These are phyloP conservation scores for Drechslerella dactyloides DNA, from an alignment of 2,329 filamentous ascomycete genomes.

Conservation along the genomic window DNA sequence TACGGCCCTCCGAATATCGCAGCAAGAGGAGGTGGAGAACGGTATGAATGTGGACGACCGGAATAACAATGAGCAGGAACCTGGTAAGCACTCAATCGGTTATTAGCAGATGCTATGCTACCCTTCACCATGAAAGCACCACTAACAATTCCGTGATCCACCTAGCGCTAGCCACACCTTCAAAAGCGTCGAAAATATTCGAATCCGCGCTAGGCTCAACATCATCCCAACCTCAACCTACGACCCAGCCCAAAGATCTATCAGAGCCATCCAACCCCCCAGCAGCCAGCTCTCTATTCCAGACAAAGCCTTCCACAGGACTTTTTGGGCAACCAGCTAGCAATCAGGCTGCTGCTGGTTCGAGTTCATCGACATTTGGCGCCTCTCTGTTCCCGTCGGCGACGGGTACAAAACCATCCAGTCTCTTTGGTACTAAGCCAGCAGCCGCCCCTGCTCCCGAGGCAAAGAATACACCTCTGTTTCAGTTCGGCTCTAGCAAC, in stretches of 20 bases:
- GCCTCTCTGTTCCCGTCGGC: conserved; percentile 16
- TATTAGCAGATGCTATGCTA: not conserved
- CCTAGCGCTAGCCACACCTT: conserved; percentile 8
- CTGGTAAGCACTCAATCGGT: conserved; percentile 9
- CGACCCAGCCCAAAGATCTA: not conserved
- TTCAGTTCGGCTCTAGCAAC: conserved; percentile 23
- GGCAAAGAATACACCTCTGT: conserved; percentile 10
- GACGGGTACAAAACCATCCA: conserved; percentile 16
- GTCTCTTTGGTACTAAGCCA: conserved; percentile 23
- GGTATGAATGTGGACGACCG: conserved; percentile 15
- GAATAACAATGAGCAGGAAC: not conserved
- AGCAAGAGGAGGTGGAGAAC: conserved; percentile 19
- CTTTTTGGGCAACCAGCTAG: conserved; percentile 12
- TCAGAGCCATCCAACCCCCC: not conserved
- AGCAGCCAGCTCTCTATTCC: conserved; percentile 16
- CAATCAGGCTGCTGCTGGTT: not conserved
- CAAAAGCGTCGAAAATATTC: conserved; percentile 38
- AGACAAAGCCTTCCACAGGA: conserved; percentile 21
- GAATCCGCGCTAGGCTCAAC: conserved; percentile 26
- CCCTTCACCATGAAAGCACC: not conserved
- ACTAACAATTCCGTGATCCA: not conserved
- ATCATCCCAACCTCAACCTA: not conserved
- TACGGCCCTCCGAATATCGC: conserved; percentile 12
- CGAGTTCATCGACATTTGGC: not conserved
- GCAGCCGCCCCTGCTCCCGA: conserved; percentile 3